Evolutionary conservation across 306 rosid species (phyloP).

Genomic region (Cucurbita pepo): DNA sequence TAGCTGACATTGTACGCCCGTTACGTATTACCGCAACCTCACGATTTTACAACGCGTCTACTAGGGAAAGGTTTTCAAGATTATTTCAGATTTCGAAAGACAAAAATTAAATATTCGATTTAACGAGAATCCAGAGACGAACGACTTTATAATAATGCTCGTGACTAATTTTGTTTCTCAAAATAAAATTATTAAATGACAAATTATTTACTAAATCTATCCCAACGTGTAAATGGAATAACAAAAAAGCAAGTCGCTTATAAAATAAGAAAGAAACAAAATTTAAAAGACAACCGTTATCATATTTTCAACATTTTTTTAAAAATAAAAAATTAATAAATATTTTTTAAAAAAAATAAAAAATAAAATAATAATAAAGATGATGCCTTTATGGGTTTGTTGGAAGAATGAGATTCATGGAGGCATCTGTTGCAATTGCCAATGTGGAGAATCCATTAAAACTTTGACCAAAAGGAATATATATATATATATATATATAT

Average conservation of each 20-base stretch:
- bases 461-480: conserved; percentile 1
- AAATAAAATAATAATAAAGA: background rate
- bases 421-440: background rate
- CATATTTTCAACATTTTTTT: background rate
- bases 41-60: too few relatives aligned
- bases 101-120: background rate
- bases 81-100: background rate
- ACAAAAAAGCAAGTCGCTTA: background rate
- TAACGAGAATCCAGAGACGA: background rate
- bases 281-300: background rate
- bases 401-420: conserved; percentile 8
- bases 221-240: too few relatives aligned
- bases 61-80: too few relatives aligned
- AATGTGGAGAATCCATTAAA: conserved; percentile 5
- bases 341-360: too few relatives aligned
- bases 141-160: too few relatives aligned
- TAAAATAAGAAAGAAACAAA: background rate
- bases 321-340: too few relatives aligned
- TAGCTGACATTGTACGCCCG: too few relatives aligned
- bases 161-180: too few relatives aligned
- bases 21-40: too few relatives aligned
- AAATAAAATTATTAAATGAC: too few relatives aligned
- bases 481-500: too few relatives aligned
- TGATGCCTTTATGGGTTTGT: background rate
- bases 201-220: too few relatives aligned